These are phyloP conservation scores for Nitzschia inconspicua DNA, from an alignment of 108 stramenopile genomes.

Conservation along the genomic window DNA sequence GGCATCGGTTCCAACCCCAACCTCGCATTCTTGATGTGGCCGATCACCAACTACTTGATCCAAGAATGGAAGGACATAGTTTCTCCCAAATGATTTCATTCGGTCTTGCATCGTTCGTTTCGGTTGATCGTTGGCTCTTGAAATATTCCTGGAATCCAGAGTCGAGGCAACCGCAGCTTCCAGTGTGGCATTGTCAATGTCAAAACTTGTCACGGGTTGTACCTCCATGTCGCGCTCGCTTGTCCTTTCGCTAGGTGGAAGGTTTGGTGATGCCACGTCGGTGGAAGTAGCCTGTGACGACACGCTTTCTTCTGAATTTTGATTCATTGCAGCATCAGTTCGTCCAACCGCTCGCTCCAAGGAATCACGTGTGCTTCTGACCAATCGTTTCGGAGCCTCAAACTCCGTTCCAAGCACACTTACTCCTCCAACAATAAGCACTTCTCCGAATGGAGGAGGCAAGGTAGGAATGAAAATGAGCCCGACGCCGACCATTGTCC, in stretches of 20 bases:
- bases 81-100: slow-evolving; percentile 22
- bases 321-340: slow-evolving; percentile 5
- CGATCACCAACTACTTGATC: slow-evolving; percentile 38
- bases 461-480: slow-evolving; percentile 33
- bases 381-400: slow-evolving; percentile 31
- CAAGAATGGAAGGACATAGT: slow-evolving; percentile 27
- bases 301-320: neutral
- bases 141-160: neutral
- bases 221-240: no score
- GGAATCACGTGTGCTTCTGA: slow-evolving; percentile 23
- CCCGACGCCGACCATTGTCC: slow-evolving; percentile 29
- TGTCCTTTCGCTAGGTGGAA: no score
- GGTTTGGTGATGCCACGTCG: no score
- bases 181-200: no score
- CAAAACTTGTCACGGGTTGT: no score
- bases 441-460: slow-evolving; percentile 42
- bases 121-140: neutral
- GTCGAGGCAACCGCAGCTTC: neutral
- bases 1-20: no score
- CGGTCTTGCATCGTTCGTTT: neutral
- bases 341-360: slow-evolving; percentile 24
- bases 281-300: neutral
- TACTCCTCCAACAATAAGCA: slow-evolving; percentile 33
- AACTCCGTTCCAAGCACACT: slow-evolving; percentile 40
- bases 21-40: no score